Conservation (phyloP, 2,329 filamentous ascomycete genomes). For the Zasmidium cellare region DNA sequence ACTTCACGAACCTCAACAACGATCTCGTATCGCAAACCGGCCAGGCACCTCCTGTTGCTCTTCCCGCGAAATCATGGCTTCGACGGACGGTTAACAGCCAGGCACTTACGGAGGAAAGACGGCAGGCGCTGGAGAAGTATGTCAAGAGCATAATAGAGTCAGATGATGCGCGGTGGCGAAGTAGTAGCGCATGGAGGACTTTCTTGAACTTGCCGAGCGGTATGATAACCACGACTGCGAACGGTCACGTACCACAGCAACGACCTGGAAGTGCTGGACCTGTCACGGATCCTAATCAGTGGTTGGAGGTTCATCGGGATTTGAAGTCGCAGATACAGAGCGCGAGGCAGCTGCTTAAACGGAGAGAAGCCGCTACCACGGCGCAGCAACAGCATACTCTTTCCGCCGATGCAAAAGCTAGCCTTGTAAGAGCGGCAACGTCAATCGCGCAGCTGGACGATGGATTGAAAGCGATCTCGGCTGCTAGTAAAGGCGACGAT, state of each 20-base stretch:
- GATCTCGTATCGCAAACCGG: conserved; percentile 62
- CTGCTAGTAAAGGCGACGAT: conserved; percentile 37
- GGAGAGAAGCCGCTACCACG: conserved; percentile 62
- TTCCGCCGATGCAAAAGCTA: conserved; percentile 71
- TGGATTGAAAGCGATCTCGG: conserved; percentile 53
- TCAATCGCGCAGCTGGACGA: conserved; percentile 65
- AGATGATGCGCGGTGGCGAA: conserved; percentile 74
- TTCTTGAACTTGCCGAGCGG: conserved; percentile 70
- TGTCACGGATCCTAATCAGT: conserved; percentile 57
- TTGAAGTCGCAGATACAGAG: conserved; percentile 71
- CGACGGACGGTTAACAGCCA: conserved; percentile 69
- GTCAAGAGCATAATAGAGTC: conserved; percentile 69
- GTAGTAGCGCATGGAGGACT: conserved; percentile 68
- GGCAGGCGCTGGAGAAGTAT: conserved; percentile 68
- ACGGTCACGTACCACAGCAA: conserved; percentile 6
- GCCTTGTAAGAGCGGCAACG: conserved; percentile 67
- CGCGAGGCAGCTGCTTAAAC: conserved; percentile 64
- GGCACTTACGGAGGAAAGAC: conserved; percentile 70
- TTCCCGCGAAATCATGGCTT: conserved; percentile 77
- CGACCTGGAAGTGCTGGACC: conserved; percentile 36
- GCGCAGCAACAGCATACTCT: conserved; percentile 60
- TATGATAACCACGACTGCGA: conserved; percentile 38
- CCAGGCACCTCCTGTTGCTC: conserved; percentile 62
- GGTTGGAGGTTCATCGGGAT: conserved; percentile 74
- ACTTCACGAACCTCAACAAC: conserved; percentile 69